Evolutionary conservation across 2,329 filamentous ascomycete genomes (phyloP), one percentile per base, ranked within the genome.

Genomic region (Microcyclospora pomicola): DNA sequence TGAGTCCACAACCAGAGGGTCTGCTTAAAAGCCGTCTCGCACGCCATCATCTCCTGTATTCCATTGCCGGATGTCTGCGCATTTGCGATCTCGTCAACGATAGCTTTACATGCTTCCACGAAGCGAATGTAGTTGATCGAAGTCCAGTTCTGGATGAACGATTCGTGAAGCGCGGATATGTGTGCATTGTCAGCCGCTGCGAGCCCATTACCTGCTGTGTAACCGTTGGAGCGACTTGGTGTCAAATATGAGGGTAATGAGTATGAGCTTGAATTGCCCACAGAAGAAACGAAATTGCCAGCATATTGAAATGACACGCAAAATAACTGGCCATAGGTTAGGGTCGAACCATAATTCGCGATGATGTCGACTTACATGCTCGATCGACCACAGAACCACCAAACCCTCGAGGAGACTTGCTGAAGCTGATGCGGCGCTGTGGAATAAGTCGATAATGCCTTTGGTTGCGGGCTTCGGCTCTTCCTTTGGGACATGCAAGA

Each of bases 381-480:
- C 82, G 1, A 78, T 84, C n/a, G 75, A 76, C 76, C 80, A 87
- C 15, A 86, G 70, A n/a, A 82, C 68, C 2, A 83, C 70, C 43
- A 83, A 65, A 5, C 77, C 79, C 53, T 85, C 79, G 2, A 86
- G 60, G 51, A 82, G 53, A 1, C 60, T 67, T 2, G 64, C 62
- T 6, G 63, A 65, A 0, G 67, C 60, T 36, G 66, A 66, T 10
- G 71, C 65, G 3, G 67, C 68, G n/a, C 65, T 68, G 39, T 75
- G 70, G 4, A 82, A 70, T 14, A 75, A 58, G 51, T 75, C 71
- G n/a, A 73, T 60, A 46, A 74, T 68, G 6, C 66, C 68, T 36
- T 65, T 62, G 0, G 72, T 75, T 30, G 71, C 66, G 2, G 61
- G 61, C 3, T 59, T 65, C 3, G 65, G 62, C 9, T 59, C 54